Conservation (phyloP, 2,329 filamentous ascomycete genomes). For the Aureobasidium mangrovei region DNA sequence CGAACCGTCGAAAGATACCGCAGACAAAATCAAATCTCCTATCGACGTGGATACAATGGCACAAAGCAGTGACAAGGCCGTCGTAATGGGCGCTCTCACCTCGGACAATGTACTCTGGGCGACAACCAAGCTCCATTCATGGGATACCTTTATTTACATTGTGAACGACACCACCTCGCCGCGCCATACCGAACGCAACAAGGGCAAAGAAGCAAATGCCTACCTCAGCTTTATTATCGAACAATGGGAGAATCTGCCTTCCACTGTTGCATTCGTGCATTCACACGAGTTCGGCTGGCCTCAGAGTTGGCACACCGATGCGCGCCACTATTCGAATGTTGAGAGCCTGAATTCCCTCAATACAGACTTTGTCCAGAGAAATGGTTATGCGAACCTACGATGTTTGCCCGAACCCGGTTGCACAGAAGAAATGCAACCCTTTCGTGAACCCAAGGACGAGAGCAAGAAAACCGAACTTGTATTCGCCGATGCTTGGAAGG, state of each 20-base stretch:
- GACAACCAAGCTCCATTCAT: slow-evolving; percentile 34
- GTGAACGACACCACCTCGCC: slow-evolving; percentile 27
- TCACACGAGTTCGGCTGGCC: slow-evolving; percentile 21
- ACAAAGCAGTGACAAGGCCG: slow-evolving; percentile 15
- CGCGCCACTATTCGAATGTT: slow-evolving; percentile 20
- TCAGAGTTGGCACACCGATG: slow-evolving; percentile 24
- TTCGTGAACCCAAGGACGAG: slow-evolving; percentile 17
- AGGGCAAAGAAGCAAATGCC: slow-evolving; percentile 39
- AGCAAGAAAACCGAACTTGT: slow-evolving; percentile 17
- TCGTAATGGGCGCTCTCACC: slow-evolving; percentile 35
- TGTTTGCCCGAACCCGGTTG: slow-evolving; percentile 21
- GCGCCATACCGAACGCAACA: slow-evolving; percentile 26
- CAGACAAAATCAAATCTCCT: not conserved
- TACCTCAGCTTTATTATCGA: slow-evolving; percentile 41
- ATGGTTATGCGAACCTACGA: slow-evolving; percentile 24
- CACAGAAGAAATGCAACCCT: slow-evolving; percentile 20
- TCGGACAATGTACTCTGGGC: slow-evolving; percentile 40
- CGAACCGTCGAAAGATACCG: no score
- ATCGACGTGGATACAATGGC: no score
- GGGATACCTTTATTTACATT: slow-evolving; percentile 38
- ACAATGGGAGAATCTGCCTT: slow-evolving; percentile 31
- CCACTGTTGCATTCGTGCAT: slow-evolving; percentile 24
- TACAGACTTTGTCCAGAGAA: slow-evolving; percentile 18
- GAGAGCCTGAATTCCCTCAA: slow-evolving; percentile 20
- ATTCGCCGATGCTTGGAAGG: slow-evolving; percentile 7